Conservation (phyloP, 768 basidiomycete genomes). For the Tephrocybe sp. region DNA sequence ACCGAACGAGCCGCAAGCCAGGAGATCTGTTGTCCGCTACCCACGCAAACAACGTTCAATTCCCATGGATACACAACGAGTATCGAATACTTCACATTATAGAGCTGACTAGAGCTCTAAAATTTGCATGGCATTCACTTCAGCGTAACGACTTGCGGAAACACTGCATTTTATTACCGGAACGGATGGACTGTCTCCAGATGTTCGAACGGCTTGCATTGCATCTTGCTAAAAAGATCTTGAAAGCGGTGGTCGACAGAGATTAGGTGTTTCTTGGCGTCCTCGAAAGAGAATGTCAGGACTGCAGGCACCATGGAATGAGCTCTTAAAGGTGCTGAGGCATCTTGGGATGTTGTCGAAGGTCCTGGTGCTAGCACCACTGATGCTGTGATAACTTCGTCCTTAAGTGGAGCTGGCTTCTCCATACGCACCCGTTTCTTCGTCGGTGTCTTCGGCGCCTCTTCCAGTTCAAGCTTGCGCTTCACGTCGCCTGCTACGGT, state of each 20-base stretch:
- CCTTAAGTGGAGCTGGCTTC: neutral
- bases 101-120: constrained; percentile 67
- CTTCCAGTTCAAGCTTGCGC: constrained; percentile 17
- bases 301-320: constrained; percentile 60
- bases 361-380: neutral
- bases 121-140: neutral
- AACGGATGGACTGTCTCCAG: constrained; percentile 83
- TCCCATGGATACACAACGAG: neutral
- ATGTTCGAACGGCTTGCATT: constrained; percentile 76
- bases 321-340: constrained; percentile 13
- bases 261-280: constrained; percentile 73
- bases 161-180: constrained; percentile 40
- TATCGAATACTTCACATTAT: constrained; percentile 54
- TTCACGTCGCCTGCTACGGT: constrained; percentile 13
- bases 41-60: neutral
- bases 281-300: constrained; percentile 75
- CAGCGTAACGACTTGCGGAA: neutral
- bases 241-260: constrained; percentile 68
- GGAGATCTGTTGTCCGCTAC: constrained; percentile 78
- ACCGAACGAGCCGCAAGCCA: constrained; percentile 88
- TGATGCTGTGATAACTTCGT: neutral
- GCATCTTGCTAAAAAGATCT: constrained; percentile 60
- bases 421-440: constrained; percentile 13
- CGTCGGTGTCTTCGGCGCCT: constrained; percentile 2
- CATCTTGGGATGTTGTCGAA: constrained; percentile 6